A percentile compares a stretch with the other conserved stretches of the same genome.
Conservation (phyloP, 2,329 filamentous ascomycete species). For the Orbilia javanica region DNA sequence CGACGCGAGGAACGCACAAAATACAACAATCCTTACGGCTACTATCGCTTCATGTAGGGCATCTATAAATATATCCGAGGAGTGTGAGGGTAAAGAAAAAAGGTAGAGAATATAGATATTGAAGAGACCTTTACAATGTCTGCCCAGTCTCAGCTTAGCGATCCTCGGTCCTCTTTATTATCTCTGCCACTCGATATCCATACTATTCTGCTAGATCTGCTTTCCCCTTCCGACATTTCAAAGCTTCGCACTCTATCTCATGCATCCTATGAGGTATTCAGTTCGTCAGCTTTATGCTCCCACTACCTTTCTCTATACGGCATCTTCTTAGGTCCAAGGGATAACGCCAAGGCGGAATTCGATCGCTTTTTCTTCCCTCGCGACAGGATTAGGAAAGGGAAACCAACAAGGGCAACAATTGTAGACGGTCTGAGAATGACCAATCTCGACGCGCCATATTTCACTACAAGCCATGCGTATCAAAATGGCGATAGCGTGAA, state of each 20-base stretch:
- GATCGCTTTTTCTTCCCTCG: constrained; percentile 30
- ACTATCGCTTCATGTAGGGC: too few species aligned
- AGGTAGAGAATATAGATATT: too few species aligned
- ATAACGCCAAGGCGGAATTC: constrained; percentile 12
- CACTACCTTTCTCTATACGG: constrained; percentile 22
- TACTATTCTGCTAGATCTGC: constrained; percentile 5
- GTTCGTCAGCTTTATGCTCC: constrained; percentile 27
- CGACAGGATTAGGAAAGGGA: constrained; percentile 3
- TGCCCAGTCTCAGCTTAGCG: too few species aligned
- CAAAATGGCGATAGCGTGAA: neutral
- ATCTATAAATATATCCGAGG: too few species aligned
- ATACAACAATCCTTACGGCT: neutral
- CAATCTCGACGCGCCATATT: constrained; percentile 32
- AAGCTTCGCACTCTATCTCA: constrained; percentile 31
- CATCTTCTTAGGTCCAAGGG: neutral
- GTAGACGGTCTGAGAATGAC: constrained; percentile 26
- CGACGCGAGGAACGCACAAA: neutral
- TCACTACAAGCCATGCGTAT: constrained; percentile 35
- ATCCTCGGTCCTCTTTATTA: neutral
- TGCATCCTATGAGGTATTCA: constrained; percentile 14
- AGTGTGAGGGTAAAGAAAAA: too few species aligned
- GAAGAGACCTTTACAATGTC: neutral
- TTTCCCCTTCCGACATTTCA: constrained; percentile 27
- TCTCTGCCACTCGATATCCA: constrained; percentile 43
- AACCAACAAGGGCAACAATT: constrained; percentile 8